Evolutionary conservation across 2,329 filamentous ascomycete species (phyloP), one percentile per base, ranked within the genome.

Genomic region (Elsinoe perseae): DNA sequence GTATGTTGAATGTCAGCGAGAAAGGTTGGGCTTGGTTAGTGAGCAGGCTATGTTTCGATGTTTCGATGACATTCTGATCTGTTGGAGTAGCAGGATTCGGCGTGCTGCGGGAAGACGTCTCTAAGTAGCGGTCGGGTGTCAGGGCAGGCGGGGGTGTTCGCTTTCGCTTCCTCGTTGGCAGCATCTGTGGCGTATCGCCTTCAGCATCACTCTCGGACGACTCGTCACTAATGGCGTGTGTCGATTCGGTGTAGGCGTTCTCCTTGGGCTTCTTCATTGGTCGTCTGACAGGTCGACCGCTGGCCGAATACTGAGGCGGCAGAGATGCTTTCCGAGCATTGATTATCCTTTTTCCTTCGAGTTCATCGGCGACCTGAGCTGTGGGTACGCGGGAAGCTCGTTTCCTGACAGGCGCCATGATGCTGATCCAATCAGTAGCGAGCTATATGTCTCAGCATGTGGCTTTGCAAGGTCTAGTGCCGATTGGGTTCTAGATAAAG

Each of bases 1-100:
- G 73, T 5, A 77, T 67, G 58, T 76, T 73, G 66, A 77, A 69
- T n/a, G 72, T 74, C 23, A 77, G 62, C 27, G 69, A 67, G 34
- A 75, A 62, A 0, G 70, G 65, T 10, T 44, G 40, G 12, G 64
- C 55, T 12, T 57, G 32, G 52, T 27, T 30, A 10, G 48, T 54
- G 6, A 40, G 9, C 16, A 14, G 23, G 21, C 16, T 20, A 4
- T 16, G 16, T 5, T 21, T 21, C 46, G 40, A 5, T 12, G 30
- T 16, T 18, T 7, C 20, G 27, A 8, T 14, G 16, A 18, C 36
- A 38, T 25, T 21, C 54, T 68, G 65, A 28, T 65, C 60, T 54
- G n/a, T 40, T 65, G 64, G 21, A 55, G 30, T 40, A 25, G 25
- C 14, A 25, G 68, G 65, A 38, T 71, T 61, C 9, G 66, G 64